Base-by-base conservation (phyloP, 768 basidiomycete genomes). In the Kwoniella dendrophila region DNA sequence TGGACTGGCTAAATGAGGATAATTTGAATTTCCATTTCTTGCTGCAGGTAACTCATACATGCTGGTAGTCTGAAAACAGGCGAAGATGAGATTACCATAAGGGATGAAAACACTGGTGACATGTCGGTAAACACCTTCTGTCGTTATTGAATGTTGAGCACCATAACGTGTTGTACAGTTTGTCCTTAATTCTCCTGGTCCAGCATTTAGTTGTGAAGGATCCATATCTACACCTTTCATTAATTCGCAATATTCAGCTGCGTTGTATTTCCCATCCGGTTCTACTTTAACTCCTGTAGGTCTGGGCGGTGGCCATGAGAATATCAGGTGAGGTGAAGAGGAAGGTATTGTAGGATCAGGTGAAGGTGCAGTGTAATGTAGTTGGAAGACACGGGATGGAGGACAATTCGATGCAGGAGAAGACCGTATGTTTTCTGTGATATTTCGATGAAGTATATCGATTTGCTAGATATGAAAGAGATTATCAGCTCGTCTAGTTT, bases 31-130 rank as follows among this genome's bases (percentile, higher is more conserved):
- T 27, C 26, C 32, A 27, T 45, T 60, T 32, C 34, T 26, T 20
- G 36, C 24, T 8, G 57, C 24, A 14, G 59, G 60, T 30, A 65
- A 58, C n/a, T 67, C 65, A 54, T 67, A 58, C 47, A 66, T 58
- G 43, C 64, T 56, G 4, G 59, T 70, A n/a, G 73, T 78, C 55
- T 78, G 77, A 53, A 75, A 78, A 43, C 74, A 78, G 10, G 77
- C 70, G 47, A 76, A 76, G 14, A 69, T 72, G 43, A 75, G 56
- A 20, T 51, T 66, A 0, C 78, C 78, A 60, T 80, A 80, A 1
- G 78, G 77, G 40, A 80, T 77, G 58, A 78, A 78, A 6, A 78
- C 73, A 38, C 75, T 73, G 26, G 67, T 67, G 41, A 80, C 70
- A 29, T 69, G 66, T 22, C 78, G 57, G 47, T 67, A 73, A 10